Base-by-base conservation (phyloP, 768 basidiomycete species). In the Boletus vinaceobasis region DNA sequence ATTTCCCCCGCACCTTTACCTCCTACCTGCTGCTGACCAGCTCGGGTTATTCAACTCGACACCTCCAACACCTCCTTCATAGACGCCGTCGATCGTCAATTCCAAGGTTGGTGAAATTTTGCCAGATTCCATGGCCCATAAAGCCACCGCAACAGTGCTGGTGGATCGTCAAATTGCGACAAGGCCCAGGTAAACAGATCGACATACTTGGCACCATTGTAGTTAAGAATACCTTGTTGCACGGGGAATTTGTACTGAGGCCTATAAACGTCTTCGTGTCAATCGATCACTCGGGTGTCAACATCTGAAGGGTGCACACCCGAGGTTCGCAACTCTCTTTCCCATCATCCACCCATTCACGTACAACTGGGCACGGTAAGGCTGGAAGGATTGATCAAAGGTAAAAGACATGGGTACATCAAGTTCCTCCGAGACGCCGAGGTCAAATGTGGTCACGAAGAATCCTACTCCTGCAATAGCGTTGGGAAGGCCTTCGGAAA, bases 261-360 rank as follows among this genome's bases (percentile, higher is more conserved):
- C 15, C 87, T 88, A 40, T 3, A 26, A 32, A 33, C 21, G 26
- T 17, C 50, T 27, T 52, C 31, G 48, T 35, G 53, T 60, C 40
- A 60, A 35, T 53, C 27, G 8, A 35, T 32, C 21, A n/a, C 13
- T 42, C 33, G n/a, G 14, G 23, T 6, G 3, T 46, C 37, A 27
- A 43, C 27, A 32, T 48, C 9, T 3, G 39, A 53, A 29, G 13
- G 35, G 33, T 14, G 66, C 78, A 54, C 57, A 83, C 88, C 87
- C 86, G 2, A 88, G 77, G 62, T 88, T 86, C 14, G 73, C 83
- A n/a, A 87, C 77, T 19, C 84, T 69, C 71, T 91, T 92, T 9
- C 90, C 91, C 82, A 89, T 89, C 82, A 87, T 86, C 91, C 91
- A 93, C 13, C 90, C 91, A 61, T 93, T 92, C 19, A 93, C 86